phyloP scores from a whole-genome alignment of 202 grass and related monocot genomes.

The Tripidium arundinaceum region DNA sequence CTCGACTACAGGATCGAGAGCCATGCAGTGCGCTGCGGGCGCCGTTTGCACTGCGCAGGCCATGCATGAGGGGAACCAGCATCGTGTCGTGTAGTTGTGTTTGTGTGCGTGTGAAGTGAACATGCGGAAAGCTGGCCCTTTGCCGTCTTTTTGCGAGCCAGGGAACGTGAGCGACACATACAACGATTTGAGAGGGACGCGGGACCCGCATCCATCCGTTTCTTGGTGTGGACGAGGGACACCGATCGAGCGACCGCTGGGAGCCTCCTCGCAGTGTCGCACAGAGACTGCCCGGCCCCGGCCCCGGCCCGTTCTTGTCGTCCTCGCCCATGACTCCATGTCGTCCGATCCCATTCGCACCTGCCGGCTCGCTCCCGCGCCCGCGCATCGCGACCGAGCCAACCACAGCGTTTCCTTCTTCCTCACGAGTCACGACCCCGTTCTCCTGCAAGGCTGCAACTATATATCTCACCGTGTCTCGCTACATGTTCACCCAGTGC shows the following conservation, averaged over 20 bases:
- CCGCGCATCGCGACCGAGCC: neutral
- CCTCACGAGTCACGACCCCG: neutral
- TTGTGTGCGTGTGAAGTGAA: neutral
- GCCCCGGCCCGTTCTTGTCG: neutral
- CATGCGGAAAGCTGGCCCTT: neutral
- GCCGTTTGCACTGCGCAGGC: neutral
- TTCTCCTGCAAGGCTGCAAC: neutral
- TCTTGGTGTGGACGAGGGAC: neutral
- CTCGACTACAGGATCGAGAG: neutral
- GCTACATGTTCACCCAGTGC: no score
- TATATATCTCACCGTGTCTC: no score
- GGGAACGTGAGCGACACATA: constrained; percentile 2
- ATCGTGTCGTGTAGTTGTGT: neutral
- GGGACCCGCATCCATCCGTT: neutral
- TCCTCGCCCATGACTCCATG: neutral
- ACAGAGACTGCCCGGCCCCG: neutral
- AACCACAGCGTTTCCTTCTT: neutral
- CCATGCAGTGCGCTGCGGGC: neutral
- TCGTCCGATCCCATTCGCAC: neutral
- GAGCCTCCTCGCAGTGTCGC: neutral
- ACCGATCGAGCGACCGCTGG: neutral
- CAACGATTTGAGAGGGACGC: neutral
- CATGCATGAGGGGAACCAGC: neutral
- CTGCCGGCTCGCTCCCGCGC: neutral
- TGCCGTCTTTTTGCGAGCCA: neutral